Evolutionary conservation across 202 grass and related monocot genomes (phyloP), one percentile per base, ranked within the genome.

Genomic region (Setaria viridis): DNA sequence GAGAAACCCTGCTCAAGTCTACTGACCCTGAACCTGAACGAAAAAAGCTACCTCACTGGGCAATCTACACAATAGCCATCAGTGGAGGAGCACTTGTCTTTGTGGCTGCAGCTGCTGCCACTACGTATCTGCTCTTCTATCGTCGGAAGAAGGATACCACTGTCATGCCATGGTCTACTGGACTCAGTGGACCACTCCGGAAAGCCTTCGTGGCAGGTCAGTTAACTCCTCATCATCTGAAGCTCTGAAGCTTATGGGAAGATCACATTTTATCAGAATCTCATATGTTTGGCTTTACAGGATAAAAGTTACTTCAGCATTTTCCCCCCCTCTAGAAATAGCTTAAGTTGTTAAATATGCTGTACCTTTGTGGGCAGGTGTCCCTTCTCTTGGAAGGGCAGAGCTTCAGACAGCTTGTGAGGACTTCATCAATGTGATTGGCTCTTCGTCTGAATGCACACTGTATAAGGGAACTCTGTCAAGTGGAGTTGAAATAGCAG

Each of bases 401-500:
- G 93, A 98, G 72, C 85, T 98, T 53, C 86, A 98, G 48, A 9
- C 88, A 41, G 95, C 95, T 1, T 93, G 91, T 54, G 93, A 98
- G 80, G 71, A 82, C 54, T 98, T 98, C 88, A 94, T 92, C 89
- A 98, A 98, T 67, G 92, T 98, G 83, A 89, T 98, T 16, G 89
- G 82, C 11, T 83, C 83, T 65, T 62, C 78, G n/a, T 84, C 93
- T 9, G 84, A 91, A 58, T 86, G 79, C 83, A 93, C 81, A 54
- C 80, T 95, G 42, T 95, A 92, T 13, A 98, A 98, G 80, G 95
- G 95, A 82, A 98, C 90, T 63, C 88, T 98, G 37, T 98, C 93
- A 6, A 94, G 80, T 79, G 95, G 95, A 62, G 82, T 90, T 37
- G 95, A 98, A 87, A 92, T 95, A 82, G 93, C 91, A 7, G 95